Conservation (phyloP, 345 rosid genomes). For the Gossypium rotundifolium region DNA sequence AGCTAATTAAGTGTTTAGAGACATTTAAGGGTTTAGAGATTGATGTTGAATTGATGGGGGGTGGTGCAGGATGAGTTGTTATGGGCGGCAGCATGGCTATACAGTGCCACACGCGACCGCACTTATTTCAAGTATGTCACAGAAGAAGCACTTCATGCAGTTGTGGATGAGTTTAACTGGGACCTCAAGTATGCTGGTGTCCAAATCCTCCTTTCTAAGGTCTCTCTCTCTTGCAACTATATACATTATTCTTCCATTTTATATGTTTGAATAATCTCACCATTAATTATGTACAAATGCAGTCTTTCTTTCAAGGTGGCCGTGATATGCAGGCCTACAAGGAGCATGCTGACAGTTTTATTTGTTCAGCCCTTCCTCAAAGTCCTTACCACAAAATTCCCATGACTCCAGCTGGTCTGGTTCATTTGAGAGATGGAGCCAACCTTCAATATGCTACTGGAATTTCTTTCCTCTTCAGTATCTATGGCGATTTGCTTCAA, state of each 20-base stretch:
- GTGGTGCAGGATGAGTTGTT: slow-evolving; percentile 70
- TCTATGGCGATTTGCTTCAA: background rate
- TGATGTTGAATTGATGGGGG: too few relatives aligned
- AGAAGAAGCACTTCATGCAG: slow-evolving; percentile 51
- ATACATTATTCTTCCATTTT: too few relatives aligned
- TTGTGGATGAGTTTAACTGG: slow-evolving; percentile 87
- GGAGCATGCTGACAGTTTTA: slow-evolving; percentile 59
- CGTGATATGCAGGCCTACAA: slow-evolving; percentile 39
- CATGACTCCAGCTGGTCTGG: slow-evolving; percentile 68
- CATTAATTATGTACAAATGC: slow-evolving; percentile 16
- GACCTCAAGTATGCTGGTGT: slow-evolving; percentile 89
- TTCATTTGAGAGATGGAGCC: slow-evolving; percentile 84
- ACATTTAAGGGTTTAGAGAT: too few relatives aligned
- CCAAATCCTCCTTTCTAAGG: slow-evolving; percentile 68
- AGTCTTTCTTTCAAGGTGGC: slow-evolving; percentile 49
- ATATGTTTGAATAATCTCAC: background rate
- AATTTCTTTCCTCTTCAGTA: background rate
- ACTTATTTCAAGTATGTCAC: slow-evolving; percentile 38
- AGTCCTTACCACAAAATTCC: slow-evolving; percentile 66
- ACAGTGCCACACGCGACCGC: slow-evolving; percentile 44
- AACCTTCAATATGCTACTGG: slow-evolving; percentile 24
- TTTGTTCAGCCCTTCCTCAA: slow-evolving; percentile 66
- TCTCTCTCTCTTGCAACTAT: background rate
- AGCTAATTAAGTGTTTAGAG: background rate
- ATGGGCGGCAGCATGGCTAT: slow-evolving; percentile 94